Evolutionary conservation across 192 early-diverging fungal genomes (phyloP), one percentile per base, ranked within the genome.

Genomic region (Podila clonocystis): DNA sequence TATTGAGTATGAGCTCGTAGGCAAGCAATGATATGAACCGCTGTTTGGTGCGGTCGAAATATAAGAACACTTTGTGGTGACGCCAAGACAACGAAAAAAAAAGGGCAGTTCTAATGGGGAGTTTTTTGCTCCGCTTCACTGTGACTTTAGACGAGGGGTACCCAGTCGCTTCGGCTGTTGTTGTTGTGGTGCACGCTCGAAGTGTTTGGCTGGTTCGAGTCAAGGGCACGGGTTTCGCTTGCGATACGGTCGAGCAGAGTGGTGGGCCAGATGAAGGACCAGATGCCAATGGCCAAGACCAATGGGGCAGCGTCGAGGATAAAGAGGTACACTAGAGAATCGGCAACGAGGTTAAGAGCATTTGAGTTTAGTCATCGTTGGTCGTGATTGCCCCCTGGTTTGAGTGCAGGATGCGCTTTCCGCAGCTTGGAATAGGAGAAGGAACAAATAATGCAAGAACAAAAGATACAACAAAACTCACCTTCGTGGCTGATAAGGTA

Each of bases 251-350:
- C 62, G 3, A 75, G 62, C 3, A 60, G 30, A 0, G 31, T 38
- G 9, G 67, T 24, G 17, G 74, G 74, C 74, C 74, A 75, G 17
- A 65, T 2, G 24, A 75, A 28, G 1, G 74, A 34, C 66, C 66
- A 75, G n/a, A 69, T 20, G 13, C 67, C 74, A 60, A 76, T 76
- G 17, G 74, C 74, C 29, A 76, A 13, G 13, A 76, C 31, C 52
- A 76, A 68, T 41, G 74, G 74, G 2, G 22, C 67, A 11, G 68
- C 74, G 65, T 76, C 74, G 3, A 76, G 58, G 12, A 65, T 9
- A 65, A 76, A 76, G 45, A 76, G 9, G 49, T 28, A 76, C 0
- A 76, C 74, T 76, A 50, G 2, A 50, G 28, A 15, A 29, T 7
- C 5, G 28, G 57, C 58, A 49, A 41, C 5, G 5, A 38, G 22